phyloP scores from a whole-genome alignment of 768 basidiomycete species.

The Hemileccinum impolitum region DNA sequence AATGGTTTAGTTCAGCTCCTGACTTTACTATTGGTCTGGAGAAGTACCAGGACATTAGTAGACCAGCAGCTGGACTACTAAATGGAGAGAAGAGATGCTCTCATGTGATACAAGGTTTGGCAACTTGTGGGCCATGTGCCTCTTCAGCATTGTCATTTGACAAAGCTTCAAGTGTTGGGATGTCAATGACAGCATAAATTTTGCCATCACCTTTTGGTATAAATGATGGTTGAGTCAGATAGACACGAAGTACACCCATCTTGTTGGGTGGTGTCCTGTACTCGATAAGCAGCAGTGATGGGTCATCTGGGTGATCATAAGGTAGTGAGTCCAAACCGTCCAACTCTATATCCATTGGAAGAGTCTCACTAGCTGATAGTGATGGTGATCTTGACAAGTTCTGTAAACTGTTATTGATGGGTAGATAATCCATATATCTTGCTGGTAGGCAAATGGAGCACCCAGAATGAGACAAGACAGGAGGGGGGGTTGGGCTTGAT shows the following conservation, averaged over 20 bases:
- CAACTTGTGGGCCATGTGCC: not conserved
- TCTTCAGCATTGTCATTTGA: no score
- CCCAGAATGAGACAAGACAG: no score
- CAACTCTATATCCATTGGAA: no score
- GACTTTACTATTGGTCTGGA: constrained; percentile 29
- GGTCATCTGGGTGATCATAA: no score
- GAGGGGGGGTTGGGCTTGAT: no score
- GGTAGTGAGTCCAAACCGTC: no score
- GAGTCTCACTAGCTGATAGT: no score
- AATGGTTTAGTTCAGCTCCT: constrained; percentile 20
- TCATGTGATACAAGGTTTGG: constrained; percentile 32
- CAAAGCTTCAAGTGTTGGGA: no score
- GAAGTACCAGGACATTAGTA: constrained; percentile 33
- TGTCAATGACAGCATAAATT: not conserved
- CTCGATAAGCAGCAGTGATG: not conserved
- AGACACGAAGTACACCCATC: not conserved
- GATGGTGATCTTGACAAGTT: no score
- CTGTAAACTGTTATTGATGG: no score
- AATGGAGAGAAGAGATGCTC: constrained; percentile 11
- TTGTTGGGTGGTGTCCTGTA: not conserved
- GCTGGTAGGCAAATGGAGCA: no score
- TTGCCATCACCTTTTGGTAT: not conserved
- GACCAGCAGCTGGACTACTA: constrained; percentile 18
- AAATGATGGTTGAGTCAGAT: not conserved
- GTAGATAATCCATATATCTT: no score